phyloP scores from a whole-genome alignment of 768 basidiomycete species.

The Saitozyma sp. region DNA sequence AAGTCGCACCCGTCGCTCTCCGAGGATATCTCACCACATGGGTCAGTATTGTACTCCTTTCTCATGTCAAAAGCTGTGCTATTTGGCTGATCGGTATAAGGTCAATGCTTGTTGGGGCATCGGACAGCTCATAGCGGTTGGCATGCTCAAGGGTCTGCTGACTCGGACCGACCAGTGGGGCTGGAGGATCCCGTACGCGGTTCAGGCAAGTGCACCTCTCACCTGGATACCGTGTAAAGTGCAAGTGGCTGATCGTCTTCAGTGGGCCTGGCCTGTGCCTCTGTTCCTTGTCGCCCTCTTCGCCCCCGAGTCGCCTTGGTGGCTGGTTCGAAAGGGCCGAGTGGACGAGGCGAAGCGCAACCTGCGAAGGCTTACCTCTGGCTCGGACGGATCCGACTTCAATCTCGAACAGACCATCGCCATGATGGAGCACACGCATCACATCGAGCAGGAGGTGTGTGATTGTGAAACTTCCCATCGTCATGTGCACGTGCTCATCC shows the following conservation, averaged over 20 bases:
- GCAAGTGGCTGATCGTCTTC: conserved; percentile 13
- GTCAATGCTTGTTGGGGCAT: conserved; percentile 45
- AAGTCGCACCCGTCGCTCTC: conserved; percentile 29
- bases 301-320: conserved; percentile 43
- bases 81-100: background rate
- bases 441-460: conserved; percentile 43
- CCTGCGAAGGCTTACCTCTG: conserved; percentile 12
- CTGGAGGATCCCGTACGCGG: conserved; percentile 12
- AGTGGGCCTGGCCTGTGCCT: conserved; percentile 34
- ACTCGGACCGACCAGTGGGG: conserved; percentile 25
- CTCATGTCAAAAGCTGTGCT: background rate
- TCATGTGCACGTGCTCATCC: no score
- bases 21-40: conserved; percentile 30
- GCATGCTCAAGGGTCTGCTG: conserved; percentile 25
- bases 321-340: conserved; percentile 37
- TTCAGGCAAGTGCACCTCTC: conserved; percentile 9
- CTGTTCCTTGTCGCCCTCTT: conserved; percentile 31
- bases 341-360: conserved; percentile 29
- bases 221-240: background rate
- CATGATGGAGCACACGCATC: conserved; percentile 52
- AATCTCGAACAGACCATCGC: conserved; percentile 47
- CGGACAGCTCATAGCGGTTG: conserved; percentile 35
- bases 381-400: conserved; percentile 17
- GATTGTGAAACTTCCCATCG: conserved; percentile 23
- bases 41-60: conserved; percentile 14